Evolutionary conservation across 2,329 filamentous ascomycete genomes (phyloP), one percentile per base, ranked within the genome.

Genomic region (Aspergillus flavus): DNA sequence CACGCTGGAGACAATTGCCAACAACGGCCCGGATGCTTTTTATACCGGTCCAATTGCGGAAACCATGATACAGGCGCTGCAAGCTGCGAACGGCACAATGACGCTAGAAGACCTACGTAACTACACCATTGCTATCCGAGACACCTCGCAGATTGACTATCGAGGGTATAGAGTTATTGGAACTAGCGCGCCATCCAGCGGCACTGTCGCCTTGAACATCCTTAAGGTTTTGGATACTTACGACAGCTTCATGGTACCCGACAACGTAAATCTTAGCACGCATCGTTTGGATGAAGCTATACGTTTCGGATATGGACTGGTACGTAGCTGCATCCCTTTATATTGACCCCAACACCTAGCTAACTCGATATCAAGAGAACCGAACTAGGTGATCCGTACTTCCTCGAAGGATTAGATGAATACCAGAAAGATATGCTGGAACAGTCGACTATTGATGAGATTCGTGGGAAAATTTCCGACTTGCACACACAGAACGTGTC

Each of bases 261-360:
- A 86, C 50, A 79, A 77, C 21, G 68, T 85, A 23, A 89, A 92
- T 69, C 80, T 96, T 0, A 92, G 89, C 43, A 90, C 89, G 0
- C 95, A 98, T 78, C 87, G 91, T 16, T 85, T 97, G 67, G 88
- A 93, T 72, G 95, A 98, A 82, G 91, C 93, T 14, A 92, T 97
- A 81, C 87, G 93, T 26, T 98, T 96, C 75, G 93, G 87, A 3
- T 98, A 97, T 74, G 93, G 90, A 43, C 76, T 83, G 74, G 80
- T 81, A 67, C 45, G 67, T 55, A 14, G 21, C 30, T 30, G 41
- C 3, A 1, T 54, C 12, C n/a, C 4, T 26, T 7, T 12, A 9
- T 12, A 19, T 28, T 23, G 4, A 2, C 9, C 10, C 10, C 4
- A 2, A 5, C 6, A 19, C 12, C 11, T 14, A 21, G 46, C 67